Evolutionary conservation across 2,329 filamentous ascomycete species (phyloP).

Genomic region (Aureobasidium namibiae): DNA sequence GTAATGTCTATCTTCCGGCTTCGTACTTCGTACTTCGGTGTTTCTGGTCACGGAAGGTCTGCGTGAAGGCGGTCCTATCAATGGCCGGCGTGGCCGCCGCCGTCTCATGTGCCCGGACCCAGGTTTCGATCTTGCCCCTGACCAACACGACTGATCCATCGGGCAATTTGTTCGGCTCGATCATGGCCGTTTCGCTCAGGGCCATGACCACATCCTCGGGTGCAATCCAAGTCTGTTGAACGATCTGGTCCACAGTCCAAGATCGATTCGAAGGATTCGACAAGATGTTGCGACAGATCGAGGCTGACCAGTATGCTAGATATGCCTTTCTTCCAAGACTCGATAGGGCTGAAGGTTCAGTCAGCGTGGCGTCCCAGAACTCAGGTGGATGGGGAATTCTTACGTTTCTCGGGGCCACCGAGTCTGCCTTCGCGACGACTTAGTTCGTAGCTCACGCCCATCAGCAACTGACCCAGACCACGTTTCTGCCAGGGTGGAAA

Average conservation of each 20-base stretch:
- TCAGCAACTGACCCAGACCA: slow-evolving; percentile 78
- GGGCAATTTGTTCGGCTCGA: slow-evolving; percentile 46
- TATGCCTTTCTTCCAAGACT: slow-evolving; percentile 79
- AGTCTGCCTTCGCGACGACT: slow-evolving; percentile 73
- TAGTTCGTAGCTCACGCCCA: slow-evolving; percentile 90
- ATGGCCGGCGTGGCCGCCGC: slow-evolving; percentile 56
- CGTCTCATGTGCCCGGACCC: slow-evolving; percentile 56
- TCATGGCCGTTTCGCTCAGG: slow-evolving; percentile 70
- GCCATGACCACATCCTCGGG: slow-evolving; percentile 74
- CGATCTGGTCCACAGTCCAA: slow-evolving; percentile 63
- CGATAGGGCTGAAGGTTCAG: slow-evolving; percentile 53
- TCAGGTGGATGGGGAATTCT: slow-evolving; percentile 12
- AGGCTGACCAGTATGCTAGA: slow-evolving; percentile 74
- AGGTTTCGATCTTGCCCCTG: slow-evolving; percentile 54
- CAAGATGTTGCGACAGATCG: slow-evolving; percentile 64
- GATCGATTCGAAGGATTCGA: slow-evolving; percentile 37
- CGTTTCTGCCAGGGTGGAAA: slow-evolving; percentile 94
- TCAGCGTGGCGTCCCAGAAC: background rate
- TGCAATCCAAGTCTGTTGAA: slow-evolving; percentile 71
- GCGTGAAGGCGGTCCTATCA: slow-evolving; percentile 65
- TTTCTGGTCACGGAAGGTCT: slow-evolving; percentile 32
- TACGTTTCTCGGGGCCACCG: slow-evolving; percentile 82
- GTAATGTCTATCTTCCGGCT: background rate
- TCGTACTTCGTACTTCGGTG: background rate
- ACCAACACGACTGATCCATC: slow-evolving; percentile 45